Base-by-base conservation (phyloP, 768 basidiomycete genomes). In the Rubroboletus pulcherrimus region DNA sequence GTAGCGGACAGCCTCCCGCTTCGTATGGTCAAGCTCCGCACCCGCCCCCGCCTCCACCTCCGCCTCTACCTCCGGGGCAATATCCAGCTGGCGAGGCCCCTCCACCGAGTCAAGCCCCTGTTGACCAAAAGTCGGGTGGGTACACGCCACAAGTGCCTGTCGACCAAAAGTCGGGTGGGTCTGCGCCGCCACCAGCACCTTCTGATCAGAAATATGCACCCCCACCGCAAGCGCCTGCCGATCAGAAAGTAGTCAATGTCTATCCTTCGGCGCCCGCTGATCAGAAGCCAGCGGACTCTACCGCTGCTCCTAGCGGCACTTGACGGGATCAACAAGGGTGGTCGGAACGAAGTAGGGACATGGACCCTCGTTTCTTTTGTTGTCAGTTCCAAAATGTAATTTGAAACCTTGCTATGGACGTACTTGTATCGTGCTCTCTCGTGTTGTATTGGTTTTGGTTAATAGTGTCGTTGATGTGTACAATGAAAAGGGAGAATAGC, bases 261-360 rank as follows among this genome's bases (percentile, higher is more conserved):
- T 1, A 0, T 38, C 7, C 35, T n/a, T 0, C 15, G 17, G 26
- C 24, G 17, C n/a, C 35, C 2, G 7, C n/a, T 29, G 49, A 49
- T 26, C 58, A 60, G 46, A 60, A 63, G 40, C 17, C 17, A 31
- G 38, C 33, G 11, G 63, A 37, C 7, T 0, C 53, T 10, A 19
- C 38, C 4, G 37, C 50, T 10, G 30, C 54, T 4, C 12, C 50
- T 15, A 8, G 49, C 0, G 35, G 35, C 8, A 39, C 41, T 44
- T 59, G 51, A 64, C 3, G 21, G 17, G 26, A 33, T 33, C 14
- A 14, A 53, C 21, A 31, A 53, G 35, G 19, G 15, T 3, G 8
- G 17, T 7, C 14, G 14, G 11, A 43, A 26, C 17, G 24, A 38
- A 38, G 17, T 49, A 7, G 19, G 15, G 24, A 34, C 34, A n/a